Evolutionary conservation across 2,329 filamentous ascomycete genomes (phyloP), one percentile per base, ranked within the genome.

Genomic region (Ascosphaera pollenicola): DNA sequence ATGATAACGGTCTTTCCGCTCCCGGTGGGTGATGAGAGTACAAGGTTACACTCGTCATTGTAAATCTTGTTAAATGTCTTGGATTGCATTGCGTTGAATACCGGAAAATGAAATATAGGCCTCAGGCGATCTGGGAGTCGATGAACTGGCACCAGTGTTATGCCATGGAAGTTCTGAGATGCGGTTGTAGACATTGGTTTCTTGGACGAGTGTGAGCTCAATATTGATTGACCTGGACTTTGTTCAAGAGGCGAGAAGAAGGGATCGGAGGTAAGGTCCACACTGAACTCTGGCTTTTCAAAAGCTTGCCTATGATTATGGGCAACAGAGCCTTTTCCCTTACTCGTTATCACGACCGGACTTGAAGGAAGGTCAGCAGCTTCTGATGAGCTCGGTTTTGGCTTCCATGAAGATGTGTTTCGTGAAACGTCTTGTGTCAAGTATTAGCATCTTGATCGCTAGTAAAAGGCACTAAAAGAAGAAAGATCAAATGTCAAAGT

Each of bases 81-180:
- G 0, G 82, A 89, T 49, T 91, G 82, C 0, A 87, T 68, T 5
- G 76, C 79, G 51, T 91, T 92, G 60, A 92, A 83, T 0, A 78
- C 55, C 1, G 73, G 67, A 46, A 78, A 89, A 0, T 73, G 67
- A 48, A 89, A 91, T 0, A 87, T 53, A 1, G 69, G 58, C 17
- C 73, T 70, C 46, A 83, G 72, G 30, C 68, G 69, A 55, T 85
- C 76, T 2, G 81, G 75, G 1, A 89, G 59, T 8, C 68, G 63
- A 42, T 68, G 60, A 1, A 68, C 62, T 11, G 71, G 64, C 13
- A 78, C 58, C 11, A 78, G 63, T 31, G 61, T 58, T 43, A 79
- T 74, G 0, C 73, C 75, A 52, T 71, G 68, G 35, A 70, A 66
- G 62, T 5, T 54, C 51, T 16, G 54, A 24, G 21, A 24, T 24